Base-by-base conservation (phyloP, 23 red algal species). In the Pyropia haitanensis region DNA sequence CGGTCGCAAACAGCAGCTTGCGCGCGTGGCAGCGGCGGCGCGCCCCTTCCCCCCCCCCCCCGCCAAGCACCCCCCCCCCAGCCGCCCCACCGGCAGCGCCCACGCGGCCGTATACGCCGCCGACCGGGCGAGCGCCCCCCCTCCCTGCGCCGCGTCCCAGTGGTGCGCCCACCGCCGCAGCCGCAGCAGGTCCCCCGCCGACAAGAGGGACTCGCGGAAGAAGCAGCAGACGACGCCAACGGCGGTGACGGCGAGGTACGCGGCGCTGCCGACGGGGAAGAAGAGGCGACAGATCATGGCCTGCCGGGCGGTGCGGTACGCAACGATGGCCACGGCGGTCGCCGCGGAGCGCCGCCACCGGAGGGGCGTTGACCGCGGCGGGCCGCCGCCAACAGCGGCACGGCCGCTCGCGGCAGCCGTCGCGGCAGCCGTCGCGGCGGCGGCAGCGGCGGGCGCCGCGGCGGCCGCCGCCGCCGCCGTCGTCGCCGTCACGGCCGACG, bases 211-310 rank as follows among this genome's bases (percentile, higher is more conserved):
- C 53, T 82, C 88, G 51, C 74, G 66, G 77, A 91, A 91, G 29
- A 91, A 91, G 34, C 69, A 72, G 51, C 72, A 77, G 2, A 91
- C 51, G 46, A 91, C 63, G 34, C 72, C 88, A 39, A 83, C 27
- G 8, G 64, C 60, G 5, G 77, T 78, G 25, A 72, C 79, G 27
- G 73, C 57, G 50, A 59, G 58, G 49, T 91, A 91, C 18, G 64
- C 49, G 14, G 71, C 26, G 30, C 63, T 71, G 9, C 88, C 88
- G 9, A 82, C 53, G 27, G 63, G 59, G 52, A 91, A 77, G 64
- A 91, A 91, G 49, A 91, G 53, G 34, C 88, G 78, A 57, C 76
- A 91, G 27, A 91, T 91, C 8, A 91, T 70, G 9, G 88, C 88
- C 58, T 83, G 71, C 29, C 88, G 71, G 14, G 66, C 62, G 27